Base-by-base conservation (phyloP, 83 land plant species). In the Thuja plicata region DNA sequence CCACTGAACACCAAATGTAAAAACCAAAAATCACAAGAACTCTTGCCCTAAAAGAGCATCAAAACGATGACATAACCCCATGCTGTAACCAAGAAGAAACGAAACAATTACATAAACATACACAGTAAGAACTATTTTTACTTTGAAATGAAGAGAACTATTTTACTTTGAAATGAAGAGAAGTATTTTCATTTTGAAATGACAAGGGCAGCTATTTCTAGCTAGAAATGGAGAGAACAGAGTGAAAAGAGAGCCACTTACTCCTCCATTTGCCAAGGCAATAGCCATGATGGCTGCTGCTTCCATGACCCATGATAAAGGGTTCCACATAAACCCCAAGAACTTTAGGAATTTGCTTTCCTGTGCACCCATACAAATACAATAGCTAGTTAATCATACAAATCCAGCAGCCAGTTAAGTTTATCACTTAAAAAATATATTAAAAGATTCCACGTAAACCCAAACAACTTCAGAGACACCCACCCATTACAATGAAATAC, bases 281-380 rank as follows among this genome's bases (percentile, higher is more conserved):
- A 94, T 94, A 19, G 95, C 94, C 95, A 94, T 94, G 46, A 94
- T 88, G 52, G 95, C 94, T 80, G 95, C 95, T 71, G 95, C 95
- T 89, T 94, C 95, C 95, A 94, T 94, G 46, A 94, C 95, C 95
- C 95, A 94, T 89, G 95, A 94, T 34, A 94, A 89, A 84, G 95
- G 95, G 55, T 94, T 94, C 95, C 93, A 93, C 96, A 94, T 94
- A 90, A 93, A 94, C 6, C 96, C 96, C 92, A 94, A 82, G 88
- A 94, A 94, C 89, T 94, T 94, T 80, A 94, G 78, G 30, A 94
- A 34, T 89, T 94, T 94, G 85, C 94, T 94, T 89, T 94, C 96
- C 96, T 94, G 92, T 5, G 57, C 66, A 85, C 8, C 16, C 66
- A 54, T 12, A 85, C 45, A 80, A 80, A 37, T 5, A 37, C 10